phyloP scores from a whole-genome alignment of 179 eudicot species.

The Camellia oleifera region DNA sequence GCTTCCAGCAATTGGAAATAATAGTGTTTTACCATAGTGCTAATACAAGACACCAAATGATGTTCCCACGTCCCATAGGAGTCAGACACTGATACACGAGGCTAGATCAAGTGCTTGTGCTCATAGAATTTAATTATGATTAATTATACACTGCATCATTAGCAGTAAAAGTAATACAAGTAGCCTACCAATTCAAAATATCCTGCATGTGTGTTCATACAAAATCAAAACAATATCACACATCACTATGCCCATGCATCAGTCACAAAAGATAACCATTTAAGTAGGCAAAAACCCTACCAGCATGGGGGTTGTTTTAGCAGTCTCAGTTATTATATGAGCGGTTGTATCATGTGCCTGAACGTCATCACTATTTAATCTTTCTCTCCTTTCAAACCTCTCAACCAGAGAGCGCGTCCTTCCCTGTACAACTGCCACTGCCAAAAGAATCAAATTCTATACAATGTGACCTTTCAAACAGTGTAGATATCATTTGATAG shows the following conservation, averaged over 20 bases:
- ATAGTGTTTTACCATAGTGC: not conserved
- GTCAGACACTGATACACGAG: too few relatives aligned
- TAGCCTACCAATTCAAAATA: not conserved
- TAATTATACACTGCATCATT: not conserved
- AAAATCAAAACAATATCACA: not conserved
- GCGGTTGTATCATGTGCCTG: slow-evolving; percentile 33
- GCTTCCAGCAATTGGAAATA: not conserved
- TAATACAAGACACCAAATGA: too few relatives aligned
- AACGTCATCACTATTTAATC: slow-evolving; percentile 28
- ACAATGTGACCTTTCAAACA: not conserved
- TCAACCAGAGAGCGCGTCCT: slow-evolving; percentile 93
- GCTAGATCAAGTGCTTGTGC: too few relatives aligned
- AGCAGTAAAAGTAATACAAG: not conserved
- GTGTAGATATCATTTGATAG: slow-evolving; percentile 18
- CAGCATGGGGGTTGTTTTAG: slow-evolving; percentile 16
- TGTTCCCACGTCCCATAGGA: too few relatives aligned
- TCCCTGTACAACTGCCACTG: slow-evolving; percentile 68
- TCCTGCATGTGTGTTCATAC: not conserved
- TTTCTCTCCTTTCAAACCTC: slow-evolving; percentile 77
- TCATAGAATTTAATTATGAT: not conserved
- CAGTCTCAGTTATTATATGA: slow-evolving; percentile 29
- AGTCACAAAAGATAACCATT: not conserved
- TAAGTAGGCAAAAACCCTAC: slow-evolving; percentile 10
- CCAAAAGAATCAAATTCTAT: slow-evolving; percentile 12
- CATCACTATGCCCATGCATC: not conserved